Base-by-base conservation (phyloP, 2,329 filamentous ascomycete species). In the Zarea fungicola region DNA sequence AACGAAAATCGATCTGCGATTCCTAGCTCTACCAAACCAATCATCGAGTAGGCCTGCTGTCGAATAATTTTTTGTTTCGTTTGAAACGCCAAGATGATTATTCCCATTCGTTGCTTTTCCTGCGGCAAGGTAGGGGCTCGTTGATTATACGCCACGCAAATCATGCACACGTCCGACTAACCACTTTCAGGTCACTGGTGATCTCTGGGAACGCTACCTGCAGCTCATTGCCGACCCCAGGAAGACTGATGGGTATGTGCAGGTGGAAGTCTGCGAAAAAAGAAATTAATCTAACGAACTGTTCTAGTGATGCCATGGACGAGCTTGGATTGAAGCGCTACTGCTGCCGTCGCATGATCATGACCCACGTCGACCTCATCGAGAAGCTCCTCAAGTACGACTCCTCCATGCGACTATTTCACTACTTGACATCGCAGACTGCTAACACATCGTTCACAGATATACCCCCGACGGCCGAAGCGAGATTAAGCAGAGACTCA, bases 281-380 rank as follows among this genome's bases (percentile, higher is more conserved):
- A n/a, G n/a, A n/a, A n/a, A n/a, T n/a, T n/a, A n/a, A n/a, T 26
- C 64, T 70, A 51, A 72, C 54, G 5, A 10, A 13, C n/a, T 16
- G 41, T 34, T 47, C 63, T 59, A 96, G 93, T 63, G 90, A 96
- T 66, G 93, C 92, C 35, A 95, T 99, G 86, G 91, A 97, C 69
- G 81, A 90, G 65, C 83, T 99, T 46, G 90, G 90, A 49, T 86
- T 95, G 63, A 92, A 89, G 71, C 83, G 93, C 60, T 99, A 99
- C 76, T 99, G 93, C 80, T 99, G 93, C 75, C 88, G 93, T 60
- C 87, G 93, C 63, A 99, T 99, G 93, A 84, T 99, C 69, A 96
- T 99, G 87, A 99, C 93, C 52, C 93, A 99, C 71, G 93, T 99
- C 62, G 93, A 99, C 68, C 77, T 99, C 54, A 96, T 99, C 60